A percentile compares a stretch with the other conserved stretches of the same genome.
phyloP scores from a whole-genome alignment of 352 stramenopile species.

The Pseudoperonospora humuli region DNA sequence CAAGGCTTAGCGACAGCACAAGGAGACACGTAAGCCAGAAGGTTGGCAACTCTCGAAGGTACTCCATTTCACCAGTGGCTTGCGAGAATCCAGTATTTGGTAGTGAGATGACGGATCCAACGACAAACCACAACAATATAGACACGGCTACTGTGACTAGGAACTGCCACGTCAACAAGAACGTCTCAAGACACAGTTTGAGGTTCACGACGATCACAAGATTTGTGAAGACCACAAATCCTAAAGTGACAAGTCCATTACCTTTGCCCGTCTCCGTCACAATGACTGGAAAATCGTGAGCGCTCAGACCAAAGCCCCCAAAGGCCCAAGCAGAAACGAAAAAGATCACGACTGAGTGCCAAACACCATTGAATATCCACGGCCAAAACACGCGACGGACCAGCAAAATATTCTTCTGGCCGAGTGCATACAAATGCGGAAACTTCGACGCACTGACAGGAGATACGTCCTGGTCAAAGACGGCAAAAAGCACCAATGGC shows the following conservation, averaged over 20 bases:
- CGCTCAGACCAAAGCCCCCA: constrained; percentile 30
- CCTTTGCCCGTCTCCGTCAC: constrained; percentile 35
- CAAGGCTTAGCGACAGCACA: constrained; percentile 47
- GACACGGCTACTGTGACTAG: constrained; percentile 43
- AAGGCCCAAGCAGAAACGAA: constrained; percentile 69
- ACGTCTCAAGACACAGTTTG: constrained; percentile 68
- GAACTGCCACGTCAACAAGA: constrained; percentile 69
- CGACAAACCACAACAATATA: constrained; percentile 56
- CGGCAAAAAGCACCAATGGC: constrained; percentile 65
- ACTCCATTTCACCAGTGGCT: constrained; percentile 61
- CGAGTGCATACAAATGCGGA: constrained; percentile 56
- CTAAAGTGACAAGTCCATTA: constrained; percentile 53
- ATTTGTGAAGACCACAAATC: constrained; percentile 77
- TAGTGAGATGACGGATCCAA: constrained; percentile 51
- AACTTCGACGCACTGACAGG: constrained; percentile 57
- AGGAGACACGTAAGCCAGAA: constrained; percentile 60
- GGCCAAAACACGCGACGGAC: constrained; percentile 65
- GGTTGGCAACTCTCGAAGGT: constrained; percentile 42
- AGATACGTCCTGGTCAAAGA: constrained; percentile 74
- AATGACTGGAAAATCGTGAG: constrained; percentile 22
- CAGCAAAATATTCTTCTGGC: constrained; percentile 60
- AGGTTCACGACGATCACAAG: constrained; percentile 71
- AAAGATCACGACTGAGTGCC: constrained; percentile 77
- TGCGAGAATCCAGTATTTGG: constrained; percentile 44
- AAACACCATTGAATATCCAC: constrained; percentile 78